Evolutionary conservation across 2,329 filamentous ascomycete species (phyloP), one percentile per base, ranked within the genome.

Genomic region (Ciborinia camelliae): DNA sequence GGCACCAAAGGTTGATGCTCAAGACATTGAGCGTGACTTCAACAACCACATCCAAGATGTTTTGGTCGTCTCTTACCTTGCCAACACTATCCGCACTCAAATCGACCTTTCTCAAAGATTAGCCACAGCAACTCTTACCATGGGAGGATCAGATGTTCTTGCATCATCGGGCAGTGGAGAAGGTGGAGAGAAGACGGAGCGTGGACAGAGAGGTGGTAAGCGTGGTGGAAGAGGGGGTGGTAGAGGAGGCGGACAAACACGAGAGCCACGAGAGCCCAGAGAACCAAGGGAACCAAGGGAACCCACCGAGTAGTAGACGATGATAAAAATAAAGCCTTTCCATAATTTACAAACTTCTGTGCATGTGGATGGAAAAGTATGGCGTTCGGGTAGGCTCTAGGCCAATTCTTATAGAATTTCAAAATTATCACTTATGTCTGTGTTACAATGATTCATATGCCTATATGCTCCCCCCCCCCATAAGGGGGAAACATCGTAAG

Each of bases 31-130:
- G 84, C 86, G 90, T 76, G 93, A 98, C 82, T 99, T 99, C 86
- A 99, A 99, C 87, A 97, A 96, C 83, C 95, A 99, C 82, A 92
- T 99, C 79, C 95, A 99, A 82, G 95, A 99, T 78, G 93, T 99
- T 67, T 88, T 99, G 71, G 93, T 98, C 78, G 93, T 99, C 73
- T 96, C 92, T 71, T 99, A 99, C 82, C 86, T 99, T 70, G 92
- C 95, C 77, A 99, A 98, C 84, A 97, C 92, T 71, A 97, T 98
- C 80, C 92, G 94, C 79, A 98, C 94, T 72, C 95, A 99, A 82
- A 97, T 99, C 81, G 95, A 98, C 76, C 87, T 99, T 66, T 96
- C 93, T 70, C 96, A 98, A 84, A 87, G 94, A 69, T 83, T 99
- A 75, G 94, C 94, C 62, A 95, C 88, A n/a, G 87, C 90, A 69